Base-by-base conservation (phyloP, 768 basidiomycete genomes). In the Sporobolomyces phaffii region DNA sequence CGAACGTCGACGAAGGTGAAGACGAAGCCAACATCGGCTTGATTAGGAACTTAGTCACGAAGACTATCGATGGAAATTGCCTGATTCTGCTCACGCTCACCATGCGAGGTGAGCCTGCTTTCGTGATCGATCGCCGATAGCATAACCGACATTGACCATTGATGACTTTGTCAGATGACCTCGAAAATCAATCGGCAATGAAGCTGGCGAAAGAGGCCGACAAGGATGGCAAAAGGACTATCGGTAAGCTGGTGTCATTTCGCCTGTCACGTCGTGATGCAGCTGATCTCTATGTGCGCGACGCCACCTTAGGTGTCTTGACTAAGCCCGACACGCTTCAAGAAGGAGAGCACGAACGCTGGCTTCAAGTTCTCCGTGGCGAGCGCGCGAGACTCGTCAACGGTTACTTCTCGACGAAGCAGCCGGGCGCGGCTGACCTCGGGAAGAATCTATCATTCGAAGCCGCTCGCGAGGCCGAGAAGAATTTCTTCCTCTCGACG, bases 301-400 rank as follows among this genome's bases (percentile, higher is more conserved):
- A n/a, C n/a, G n/a, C n/a, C n/a, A n/a, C 38, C 24, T 2, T 67
- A 88, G 87, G 85, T 8, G 82, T 89, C 1, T 79, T 88, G 14
- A 89, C 87, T 0, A 88, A 89, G 70, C 84, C 86, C 0, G 88
- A 89, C 68, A 79, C 76, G 6, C 75, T 89, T 78, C 81, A 5
- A 80, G 74, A 6, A 78, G 81, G 45, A 49, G 79, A 49, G 81
- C 77, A 20, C 50, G 78, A 36, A 48, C 41, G 22, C 10, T 75
- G 74, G 74, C 34, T 75, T 54, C 59, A 67, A 38, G 53, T 74
- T 18, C 62, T 75, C 9, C 36, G 44, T 3, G 54, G 54, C 20
- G 38, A 68, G 40, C 45, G 34, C 9, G 38, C 69, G 26, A 33
- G 24, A 4, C 57, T 72, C 44, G 1, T 11, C 22, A 59, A 73